Conservation (phyloP, 164 flowering plant genomes). For the Platanus orientalis region DNA sequence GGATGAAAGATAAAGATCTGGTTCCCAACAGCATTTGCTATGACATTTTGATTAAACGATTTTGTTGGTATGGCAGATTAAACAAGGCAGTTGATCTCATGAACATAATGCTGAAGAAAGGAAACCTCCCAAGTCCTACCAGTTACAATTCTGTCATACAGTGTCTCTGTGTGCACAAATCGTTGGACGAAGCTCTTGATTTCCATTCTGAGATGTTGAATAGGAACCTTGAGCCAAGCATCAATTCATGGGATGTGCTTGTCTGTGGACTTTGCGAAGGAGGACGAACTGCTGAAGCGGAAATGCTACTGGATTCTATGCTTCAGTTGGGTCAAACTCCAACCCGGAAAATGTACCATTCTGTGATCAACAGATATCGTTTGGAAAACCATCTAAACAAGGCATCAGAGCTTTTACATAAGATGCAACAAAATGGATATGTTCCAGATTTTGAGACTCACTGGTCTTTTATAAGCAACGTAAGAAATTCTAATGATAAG, state of each 20-base stretch:
- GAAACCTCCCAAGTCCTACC: conserved; percentile 40
- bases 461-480: conserved; percentile 78
- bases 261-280: conserved; percentile 36
- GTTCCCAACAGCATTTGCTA: conserved; percentile 40
- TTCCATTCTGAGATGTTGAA: conserved; percentile 74
- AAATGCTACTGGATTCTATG: conserved; percentile 45
- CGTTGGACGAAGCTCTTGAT: conserved; percentile 53
- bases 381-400: conserved; percentile 45
- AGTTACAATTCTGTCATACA: conserved; percentile 58
- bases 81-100: conserved; percentile 60
- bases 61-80: conserved; percentile 39
- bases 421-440: conserved; percentile 69
- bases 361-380: conserved; percentile 46
- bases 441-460: conserved; percentile 77
- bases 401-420: conserved; percentile 53
- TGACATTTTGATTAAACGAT: conserved; percentile 48
- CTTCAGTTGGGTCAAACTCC: conserved; percentile 49
- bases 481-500: conserved; percentile 40
- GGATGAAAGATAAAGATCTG: conserved; percentile 37
- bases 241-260: conserved; percentile 44
- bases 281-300: conserved; percentile 53
- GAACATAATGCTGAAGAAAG: conserved; percentile 58
- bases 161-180: conserved; percentile 34
- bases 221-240: conserved; percentile 48
- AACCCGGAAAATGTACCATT: conserved; percentile 40